Conservation (phyloP, 2,329 filamentous ascomycete species). For the Fusarium lyarnte region DNA sequence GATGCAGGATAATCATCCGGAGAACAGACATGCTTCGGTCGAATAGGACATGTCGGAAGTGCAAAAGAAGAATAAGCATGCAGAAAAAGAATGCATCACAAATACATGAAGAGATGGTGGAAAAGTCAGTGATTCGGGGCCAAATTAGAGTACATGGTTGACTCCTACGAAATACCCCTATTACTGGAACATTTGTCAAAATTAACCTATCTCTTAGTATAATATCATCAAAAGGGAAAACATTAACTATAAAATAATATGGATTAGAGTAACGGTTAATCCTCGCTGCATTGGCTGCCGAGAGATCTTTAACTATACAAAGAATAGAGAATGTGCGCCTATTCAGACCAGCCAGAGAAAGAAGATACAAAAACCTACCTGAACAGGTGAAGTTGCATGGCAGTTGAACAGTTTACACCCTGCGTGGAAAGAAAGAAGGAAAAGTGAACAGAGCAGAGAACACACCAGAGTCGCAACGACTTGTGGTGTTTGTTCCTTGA, state of each 20-base stretch:
- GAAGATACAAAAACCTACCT: fast-evolving
- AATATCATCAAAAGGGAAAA: too few species aligned
- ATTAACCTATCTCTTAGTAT: fast-evolving
- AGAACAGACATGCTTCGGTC: fast-evolving
- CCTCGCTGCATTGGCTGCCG: too few species aligned
- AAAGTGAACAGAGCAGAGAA: neutral
- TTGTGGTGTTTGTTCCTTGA: neutral
- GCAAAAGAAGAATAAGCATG: fast-evolving
- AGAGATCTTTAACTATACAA: neutral
- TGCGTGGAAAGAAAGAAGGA: neutral
- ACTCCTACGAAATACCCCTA: fast-evolving
- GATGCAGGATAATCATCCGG: neutral
- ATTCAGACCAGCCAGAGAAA: neutral
- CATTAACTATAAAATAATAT: fast-evolving
- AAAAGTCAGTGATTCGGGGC: fast-evolving
- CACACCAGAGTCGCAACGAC: neutral
- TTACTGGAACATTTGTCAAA: neutral
- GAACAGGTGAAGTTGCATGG: neutral
- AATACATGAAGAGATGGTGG: fast-evolving
- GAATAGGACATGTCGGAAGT: fast-evolving
- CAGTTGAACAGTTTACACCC: fast-evolving
- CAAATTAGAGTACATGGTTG: fast-evolving
- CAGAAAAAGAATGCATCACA: fast-evolving
- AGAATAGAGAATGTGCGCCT: fast-evolving
- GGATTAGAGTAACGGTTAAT: fast-evolving